Evolutionary conservation across 2,329 filamentous ascomycete species (phyloP), one percentile per base, ranked within the genome.

Genomic region (Hypoxylon rubiginosum): DNA sequence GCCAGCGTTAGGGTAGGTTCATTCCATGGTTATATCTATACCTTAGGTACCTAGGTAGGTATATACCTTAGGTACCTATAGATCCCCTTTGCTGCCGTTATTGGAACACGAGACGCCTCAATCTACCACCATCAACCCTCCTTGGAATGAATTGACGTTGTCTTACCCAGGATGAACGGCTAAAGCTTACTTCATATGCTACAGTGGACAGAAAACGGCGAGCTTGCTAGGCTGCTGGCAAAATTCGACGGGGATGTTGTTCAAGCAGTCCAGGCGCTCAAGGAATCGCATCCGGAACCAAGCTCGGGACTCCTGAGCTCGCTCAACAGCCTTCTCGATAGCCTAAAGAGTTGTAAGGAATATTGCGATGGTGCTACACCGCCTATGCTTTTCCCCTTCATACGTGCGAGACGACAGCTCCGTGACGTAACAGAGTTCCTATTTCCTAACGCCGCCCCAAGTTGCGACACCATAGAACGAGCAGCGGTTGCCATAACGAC

Each of bases 241-340:
- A 62, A 52, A 1, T 74, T 79, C 30, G 73, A 73, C 45, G 78
- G 78, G 26, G 79, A 80, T 52, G 72, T 80, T 30, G 76, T 80
- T 3, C 79, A 81, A 57, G 76, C 78, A 7, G 69, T 79, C 17
- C 77, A 80, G 50, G 77, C 79, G 1, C 67, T 80, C 17, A 80
- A 80, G 49, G 79, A 81, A 49, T 70, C 70, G 1, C 68, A 63
- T 2, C 72, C 74, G 2, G 55, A 70, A 1, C 49, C 66, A 1
- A 67, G 49, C 1, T 36, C 64, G 8, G 58, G 67, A 0, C 71
- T 80, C 1, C 51, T 73, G 26, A 34, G 32, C 1, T 32, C 58
- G 0, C 70, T 78, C 0, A 28, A 58, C 1, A 51, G 55, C 0
- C 67, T 80, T 0, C 50, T 73, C 8, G 24, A 49, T 3, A 67